phyloP scores from a whole-genome alignment of 2,329 filamentous ascomycete species.

The Byssochlamys sp. region DNA sequence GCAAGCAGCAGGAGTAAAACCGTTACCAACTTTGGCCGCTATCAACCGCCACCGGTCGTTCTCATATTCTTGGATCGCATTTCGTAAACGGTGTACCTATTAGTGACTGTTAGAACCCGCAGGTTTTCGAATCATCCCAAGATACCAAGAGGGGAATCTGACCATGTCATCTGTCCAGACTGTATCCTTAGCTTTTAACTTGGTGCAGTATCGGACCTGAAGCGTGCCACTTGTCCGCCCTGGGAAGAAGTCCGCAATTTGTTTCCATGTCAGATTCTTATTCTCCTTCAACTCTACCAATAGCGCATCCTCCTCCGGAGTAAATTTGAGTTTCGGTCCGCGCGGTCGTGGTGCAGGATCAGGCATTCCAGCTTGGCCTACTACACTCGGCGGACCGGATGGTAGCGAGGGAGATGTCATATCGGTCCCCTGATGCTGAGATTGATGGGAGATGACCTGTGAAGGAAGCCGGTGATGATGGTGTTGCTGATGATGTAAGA shows the following conservation, averaged over 20 bases:
- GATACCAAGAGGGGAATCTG: constrained; percentile 13
- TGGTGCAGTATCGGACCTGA: constrained; percentile 90
- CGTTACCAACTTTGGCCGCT: constrained; percentile 78
- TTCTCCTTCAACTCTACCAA: constrained; percentile 88
- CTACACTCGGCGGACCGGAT: constrained; percentile 68
- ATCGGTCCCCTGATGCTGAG: constrained; percentile 52
- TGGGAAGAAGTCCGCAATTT: constrained; percentile 93
- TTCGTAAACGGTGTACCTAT: constrained; percentile 30
- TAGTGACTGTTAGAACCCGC: constrained; percentile 5
- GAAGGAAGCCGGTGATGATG: constrained; percentile 75
- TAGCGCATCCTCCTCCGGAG: constrained; percentile 77
- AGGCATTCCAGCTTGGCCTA: constrained; percentile 81
- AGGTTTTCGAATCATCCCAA: not conserved
- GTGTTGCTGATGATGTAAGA: constrained; percentile 42
- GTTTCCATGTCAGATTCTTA: constrained; percentile 91
- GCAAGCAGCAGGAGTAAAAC: constrained; percentile 79
- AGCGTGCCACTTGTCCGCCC: constrained; percentile 81
- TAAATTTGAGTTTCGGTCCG: constrained; percentile 88
- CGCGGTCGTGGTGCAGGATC: constrained; percentile 67
- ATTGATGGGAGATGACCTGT: constrained; percentile 57
- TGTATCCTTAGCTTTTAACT: constrained; percentile 85
- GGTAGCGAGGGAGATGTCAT: constrained; percentile 32
- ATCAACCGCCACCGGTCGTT: constrained; percentile 83
- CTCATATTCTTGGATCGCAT: constrained; percentile 33
- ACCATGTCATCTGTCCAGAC: constrained; percentile 92